Conservation (phyloP, 2,329 filamentous ascomycete species). For the Huntiella bhutanensis region DNA sequence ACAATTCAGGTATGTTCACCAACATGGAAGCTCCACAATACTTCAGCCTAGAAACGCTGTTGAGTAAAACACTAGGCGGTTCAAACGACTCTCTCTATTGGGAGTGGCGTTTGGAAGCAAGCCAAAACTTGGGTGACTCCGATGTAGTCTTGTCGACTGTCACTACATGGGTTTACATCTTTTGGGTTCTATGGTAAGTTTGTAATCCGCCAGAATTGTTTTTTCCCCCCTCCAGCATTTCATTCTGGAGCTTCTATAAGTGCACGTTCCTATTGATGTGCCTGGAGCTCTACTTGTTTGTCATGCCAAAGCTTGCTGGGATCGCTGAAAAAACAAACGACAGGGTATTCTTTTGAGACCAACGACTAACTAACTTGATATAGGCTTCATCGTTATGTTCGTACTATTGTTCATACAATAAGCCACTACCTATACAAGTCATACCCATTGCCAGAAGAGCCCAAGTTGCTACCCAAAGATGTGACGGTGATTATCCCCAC, state of each 20-base stretch:
- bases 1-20: too few species aligned
- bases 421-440: constrained; percentile 80
- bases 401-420: constrained; percentile 66
- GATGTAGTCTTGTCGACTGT: too few species aligned
- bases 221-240: too few species aligned
- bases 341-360: background rate
- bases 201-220: constrained; percentile 27
- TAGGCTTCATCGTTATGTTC: constrained; percentile 74
- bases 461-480: constrained; percentile 62
- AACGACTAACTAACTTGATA: background rate
- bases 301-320: constrained; percentile 1
- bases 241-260: too few species aligned
- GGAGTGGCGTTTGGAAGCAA: too few species aligned
- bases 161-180: background rate
- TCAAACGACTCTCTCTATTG: too few species aligned
- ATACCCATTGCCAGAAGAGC: constrained; percentile 61
- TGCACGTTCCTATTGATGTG: too few species aligned
- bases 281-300: background rate
- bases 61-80: too few species aligned
- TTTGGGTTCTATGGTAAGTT: constrained; percentile 12
- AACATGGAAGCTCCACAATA: too few species aligned
- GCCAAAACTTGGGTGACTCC: too few species aligned
- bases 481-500: constrained; percentile 90
- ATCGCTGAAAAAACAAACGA: background rate
- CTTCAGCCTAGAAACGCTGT: too few species aligned